phyloP scores from a whole-genome alignment of 306 rosid species.

The Pyrus pyrifolia region DNA sequence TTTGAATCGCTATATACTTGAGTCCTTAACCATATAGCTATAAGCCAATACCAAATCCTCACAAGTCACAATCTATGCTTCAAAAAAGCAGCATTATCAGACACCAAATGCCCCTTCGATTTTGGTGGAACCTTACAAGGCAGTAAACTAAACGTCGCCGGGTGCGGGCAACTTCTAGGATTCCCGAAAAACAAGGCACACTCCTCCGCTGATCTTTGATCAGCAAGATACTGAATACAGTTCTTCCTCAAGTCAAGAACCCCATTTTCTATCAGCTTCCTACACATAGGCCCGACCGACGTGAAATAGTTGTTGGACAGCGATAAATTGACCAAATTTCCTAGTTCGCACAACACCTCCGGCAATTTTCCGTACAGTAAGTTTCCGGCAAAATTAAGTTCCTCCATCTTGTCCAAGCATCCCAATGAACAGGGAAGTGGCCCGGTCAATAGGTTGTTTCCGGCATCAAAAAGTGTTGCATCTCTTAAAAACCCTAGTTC shows the following conservation, averaged over 20 bases:
- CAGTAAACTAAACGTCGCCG: slow-evolving; percentile 13
- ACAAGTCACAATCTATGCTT: too few species aligned
- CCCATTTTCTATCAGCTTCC: slow-evolving; percentile 23
- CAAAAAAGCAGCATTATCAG: too few species aligned
- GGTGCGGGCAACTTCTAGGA: slow-evolving; percentile 15
- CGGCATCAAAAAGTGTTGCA: slow-evolving; percentile 34
- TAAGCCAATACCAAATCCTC: background rate
- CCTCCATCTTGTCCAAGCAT: slow-evolving; percentile 32
- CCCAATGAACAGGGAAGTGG: slow-evolving; percentile 37
- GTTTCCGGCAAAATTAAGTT: slow-evolving; percentile 39
- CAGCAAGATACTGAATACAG: slow-evolving; percentile 29
- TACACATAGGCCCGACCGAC: slow-evolving; percentile 24
- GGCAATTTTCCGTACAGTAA: slow-evolving; percentile 34
- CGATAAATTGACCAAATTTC: slow-evolving; percentile 29
- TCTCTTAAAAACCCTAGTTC: slow-evolving; percentile 32
- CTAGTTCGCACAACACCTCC: slow-evolving; percentile 27
- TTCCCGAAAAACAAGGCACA: slow-evolving; percentile 18
- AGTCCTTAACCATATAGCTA: too few species aligned
- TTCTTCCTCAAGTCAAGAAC: slow-evolving; percentile 37
- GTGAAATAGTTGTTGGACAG: slow-evolving; percentile 36
- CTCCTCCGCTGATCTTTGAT: slow-evolving; percentile 29
- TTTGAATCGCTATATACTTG: too few species aligned
- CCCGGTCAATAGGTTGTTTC: slow-evolving; percentile 33
- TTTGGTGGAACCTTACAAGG: slow-evolving; percentile 24
- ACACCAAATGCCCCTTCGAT: background rate